Evolutionary conservation across 2,329 filamentous ascomycete genomes (phyloP).

Genomic region (Blastomyces parvus): DNA sequence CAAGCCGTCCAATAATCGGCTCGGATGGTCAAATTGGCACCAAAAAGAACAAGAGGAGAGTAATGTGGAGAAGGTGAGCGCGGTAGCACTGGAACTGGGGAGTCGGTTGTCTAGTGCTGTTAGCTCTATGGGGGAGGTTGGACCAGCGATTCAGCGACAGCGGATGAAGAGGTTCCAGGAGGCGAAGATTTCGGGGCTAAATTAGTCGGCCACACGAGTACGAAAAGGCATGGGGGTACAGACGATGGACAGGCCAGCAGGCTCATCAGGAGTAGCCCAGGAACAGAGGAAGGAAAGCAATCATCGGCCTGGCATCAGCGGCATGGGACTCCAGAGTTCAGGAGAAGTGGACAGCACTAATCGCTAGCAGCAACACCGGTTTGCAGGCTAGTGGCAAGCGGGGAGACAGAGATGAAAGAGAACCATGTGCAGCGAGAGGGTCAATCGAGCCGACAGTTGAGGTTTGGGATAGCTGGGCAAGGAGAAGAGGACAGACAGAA

Average conservation of each 20-base stretch:
- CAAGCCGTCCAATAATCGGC: not conserved
- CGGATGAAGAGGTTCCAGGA: not conserved
- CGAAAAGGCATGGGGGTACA: not conserved
- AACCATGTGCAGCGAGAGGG: not conserved
- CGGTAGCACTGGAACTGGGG: not conserved
- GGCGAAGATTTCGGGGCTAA: not conserved
- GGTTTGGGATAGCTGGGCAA: not conserved
- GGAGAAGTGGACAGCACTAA: constrained; percentile 1
- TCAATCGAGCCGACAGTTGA: not conserved
- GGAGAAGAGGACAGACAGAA: not conserved
- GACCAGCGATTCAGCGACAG: not conserved
- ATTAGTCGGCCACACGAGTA: not conserved
- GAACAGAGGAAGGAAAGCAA: not conserved
- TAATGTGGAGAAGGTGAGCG: not conserved
- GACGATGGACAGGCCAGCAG: not conserved
- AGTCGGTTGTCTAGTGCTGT: not conserved
- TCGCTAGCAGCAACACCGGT: not conserved
- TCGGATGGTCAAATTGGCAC: not conserved
- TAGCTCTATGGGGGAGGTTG: not conserved
- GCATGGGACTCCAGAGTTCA: not conserved
- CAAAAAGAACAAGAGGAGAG: not conserved
- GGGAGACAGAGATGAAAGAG: not conserved
- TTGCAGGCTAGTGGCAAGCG: not conserved
- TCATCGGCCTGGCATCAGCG: not conserved
- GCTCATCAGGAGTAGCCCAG: not conserved